Evolutionary conservation across 164 flowering plant species (phyloP).

Genomic region (Umbellularia californica): DNA sequence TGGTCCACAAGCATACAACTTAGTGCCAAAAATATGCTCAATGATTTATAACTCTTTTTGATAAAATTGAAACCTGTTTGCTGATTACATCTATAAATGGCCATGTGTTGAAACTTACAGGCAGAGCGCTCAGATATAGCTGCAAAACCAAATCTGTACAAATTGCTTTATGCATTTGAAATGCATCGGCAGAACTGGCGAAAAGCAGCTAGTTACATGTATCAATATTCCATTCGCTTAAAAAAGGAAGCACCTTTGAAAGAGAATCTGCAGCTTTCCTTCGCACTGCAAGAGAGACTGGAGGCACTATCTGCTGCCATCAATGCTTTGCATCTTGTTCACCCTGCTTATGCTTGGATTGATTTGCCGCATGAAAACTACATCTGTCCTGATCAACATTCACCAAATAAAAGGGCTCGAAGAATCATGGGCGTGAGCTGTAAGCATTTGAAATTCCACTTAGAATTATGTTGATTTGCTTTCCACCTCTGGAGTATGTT

Average conservation of each 20-base stretch:
- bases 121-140: slow-evolving; percentile 80
- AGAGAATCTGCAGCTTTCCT: slow-evolving; percentile 42
- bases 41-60: slow-evolving; percentile 1
- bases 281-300: slow-evolving; percentile 64
- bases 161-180: slow-evolving; percentile 86
- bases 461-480: background rate
- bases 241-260: slow-evolving; percentile 45
- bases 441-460: slow-evolving; percentile 18
- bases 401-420: slow-evolving; percentile 70
- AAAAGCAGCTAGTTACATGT: slow-evolving; percentile 78
- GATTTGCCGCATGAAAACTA: slow-evolving; percentile 44
- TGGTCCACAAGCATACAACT: too few relatives aligned
- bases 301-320: slow-evolving; percentile 80
- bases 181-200: slow-evolving; percentile 87
- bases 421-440: slow-evolving; percentile 37
- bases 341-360: slow-evolving; percentile 85
- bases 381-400: slow-evolving; percentile 28
- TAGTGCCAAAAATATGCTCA: background rate
- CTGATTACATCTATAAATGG: slow-evolving; percentile 1
- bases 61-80: background rate
- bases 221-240: slow-evolving; percentile 61
- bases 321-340: slow-evolving; percentile 84
- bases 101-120: slow-evolving; percentile 31
- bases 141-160: slow-evolving; percentile 65
- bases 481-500: background rate